Evolutionary conservation across 208 protist genomes (phyloP), one percentile per base, ranked within the genome.

Genomic region (Acanthamoeba sp.): DNA sequence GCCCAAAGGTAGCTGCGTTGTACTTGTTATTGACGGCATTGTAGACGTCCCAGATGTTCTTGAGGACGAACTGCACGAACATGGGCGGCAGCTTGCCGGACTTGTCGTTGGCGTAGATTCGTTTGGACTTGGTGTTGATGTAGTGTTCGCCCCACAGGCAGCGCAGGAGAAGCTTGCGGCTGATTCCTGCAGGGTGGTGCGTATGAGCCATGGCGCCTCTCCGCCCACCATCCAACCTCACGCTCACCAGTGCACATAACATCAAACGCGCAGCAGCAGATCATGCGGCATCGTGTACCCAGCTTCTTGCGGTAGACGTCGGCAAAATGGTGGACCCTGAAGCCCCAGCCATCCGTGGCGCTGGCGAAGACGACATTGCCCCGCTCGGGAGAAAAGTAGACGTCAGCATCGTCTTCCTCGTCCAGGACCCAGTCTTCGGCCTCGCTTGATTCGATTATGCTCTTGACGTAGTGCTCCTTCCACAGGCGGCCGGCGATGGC

Each of bases 331-430:
- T 97, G 94, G 4, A 99, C 93, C 34, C 95, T 96, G 69, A 97
- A 96, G 24, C 95, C 98, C 98, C 98, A 98, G n/a, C 98, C 99
- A 94, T 99, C 98, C 73, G 97, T 95, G 34, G 99, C 98, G 93
- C 98, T 99, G 82, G 98, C 98, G 95, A 99, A 99, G 20, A 99
- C 95, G 27, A 99, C 99, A 96, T 99, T 99, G 45, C 99, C 99
- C 42, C 98, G 98, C 42, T 97, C 96, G 5, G 99, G 99, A 82
- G 97, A 97, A 93, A 99, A 99, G 97, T 98, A 99, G 55, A 98
- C 97, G 90, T 99, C 98, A 18, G 88, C 73, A 66, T 97, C 96
- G 89, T 97, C 94, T 32, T 93, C 80, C 16, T 92, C 64, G 10
- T 95, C 34, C 7, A 95, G 64, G 34, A 92, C 78, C 50, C 29